A percentile compares a stretch with the other conserved stretches of the same genome.
phyloP scores from a whole-genome alignment of 78 protist species.

The Dictyostelium firmibasis region DNA sequence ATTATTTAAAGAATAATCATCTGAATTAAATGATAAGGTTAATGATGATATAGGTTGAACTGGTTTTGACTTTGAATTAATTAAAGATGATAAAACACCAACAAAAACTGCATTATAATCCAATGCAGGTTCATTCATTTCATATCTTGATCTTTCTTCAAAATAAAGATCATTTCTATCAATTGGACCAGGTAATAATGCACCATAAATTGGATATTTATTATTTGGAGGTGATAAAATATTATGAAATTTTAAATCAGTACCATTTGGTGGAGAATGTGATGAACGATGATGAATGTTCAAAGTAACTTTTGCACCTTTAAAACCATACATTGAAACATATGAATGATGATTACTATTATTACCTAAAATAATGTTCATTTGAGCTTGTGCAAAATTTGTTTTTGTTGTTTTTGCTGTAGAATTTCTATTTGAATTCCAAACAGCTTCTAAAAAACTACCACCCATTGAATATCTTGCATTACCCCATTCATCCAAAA shows the following conservation, averaged over 20 bases:
- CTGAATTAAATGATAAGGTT: background rate
- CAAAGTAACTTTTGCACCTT: background rate
- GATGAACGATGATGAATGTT: constrained; percentile 53
- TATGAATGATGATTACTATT: background rate
- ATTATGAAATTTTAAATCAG: background rate
- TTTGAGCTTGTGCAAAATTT: background rate
- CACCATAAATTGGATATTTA: constrained; percentile 16
- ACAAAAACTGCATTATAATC: constrained; percentile 3
- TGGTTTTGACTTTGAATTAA: background rate
- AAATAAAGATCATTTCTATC: background rate
- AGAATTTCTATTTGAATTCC: background rate
- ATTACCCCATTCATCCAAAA: background rate
- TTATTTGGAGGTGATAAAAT: background rate
- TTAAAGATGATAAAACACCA: background rate
- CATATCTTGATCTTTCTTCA: background rate
- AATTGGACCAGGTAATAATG: constrained; percentile 43
- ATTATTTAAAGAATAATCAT: background rate
- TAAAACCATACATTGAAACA: background rate
- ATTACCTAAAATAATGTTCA: background rate
- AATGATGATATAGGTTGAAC: background rate
- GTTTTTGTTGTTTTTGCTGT: background rate
- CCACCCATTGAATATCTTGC: background rate
- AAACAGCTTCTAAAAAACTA: background rate
- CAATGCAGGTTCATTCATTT: background rate
- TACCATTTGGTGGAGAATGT: background rate